Evolutionary conservation across 805 yeast species (phyloP).

Genomic region (Candida suzukii): DNA sequence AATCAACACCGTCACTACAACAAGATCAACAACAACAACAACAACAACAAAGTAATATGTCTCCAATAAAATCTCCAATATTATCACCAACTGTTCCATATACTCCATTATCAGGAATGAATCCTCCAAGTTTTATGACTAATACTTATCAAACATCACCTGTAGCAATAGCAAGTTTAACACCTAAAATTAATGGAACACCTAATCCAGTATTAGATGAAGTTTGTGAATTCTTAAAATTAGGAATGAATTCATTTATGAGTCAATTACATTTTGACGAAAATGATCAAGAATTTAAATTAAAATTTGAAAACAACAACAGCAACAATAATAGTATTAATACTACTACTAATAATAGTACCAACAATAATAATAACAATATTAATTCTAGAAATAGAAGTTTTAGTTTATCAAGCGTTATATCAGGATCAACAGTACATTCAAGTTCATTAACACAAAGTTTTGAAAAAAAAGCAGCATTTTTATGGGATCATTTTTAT

Average conservation of each 20-base stretch:
- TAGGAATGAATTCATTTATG: slow-evolving; percentile 29
- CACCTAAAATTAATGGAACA: slow-evolving; percentile 15
- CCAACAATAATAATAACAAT: too few species aligned
- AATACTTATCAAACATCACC: slow-evolving; percentile 10
- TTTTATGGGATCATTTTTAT: slow-evolving; percentile 53
- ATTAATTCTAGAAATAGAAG: background rate
- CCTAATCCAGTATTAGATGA: slow-evolving; percentile 34
- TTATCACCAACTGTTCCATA: background rate
- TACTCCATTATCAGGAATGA: slow-evolving; percentile 16
- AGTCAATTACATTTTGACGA: slow-evolving; percentile 21
- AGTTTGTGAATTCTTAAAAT: slow-evolving; percentile 35
- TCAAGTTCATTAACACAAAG: slow-evolving; percentile 5
- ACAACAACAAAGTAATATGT: background rate
- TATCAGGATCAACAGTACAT: slow-evolving; percentile 11
- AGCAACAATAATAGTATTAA: background rate
- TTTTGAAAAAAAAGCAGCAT: slow-evolving; percentile 29
- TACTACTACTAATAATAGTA: too few species aligned
- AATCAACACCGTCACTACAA: background rate
- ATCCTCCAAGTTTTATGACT: slow-evolving; percentile 13
- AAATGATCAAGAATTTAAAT: slow-evolving; percentile 22
- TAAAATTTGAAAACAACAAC: slow-evolving; percentile 7
- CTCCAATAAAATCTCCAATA: background rate
- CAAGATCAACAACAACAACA: background rate
- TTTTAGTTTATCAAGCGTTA: slow-evolving; percentile 14
- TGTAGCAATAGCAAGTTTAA: slow-evolving; percentile 9